Evolutionary conservation across 495 filamentous ascomycete genomes (phyloP).

Genomic region (Xylaria nigripes): DNA sequence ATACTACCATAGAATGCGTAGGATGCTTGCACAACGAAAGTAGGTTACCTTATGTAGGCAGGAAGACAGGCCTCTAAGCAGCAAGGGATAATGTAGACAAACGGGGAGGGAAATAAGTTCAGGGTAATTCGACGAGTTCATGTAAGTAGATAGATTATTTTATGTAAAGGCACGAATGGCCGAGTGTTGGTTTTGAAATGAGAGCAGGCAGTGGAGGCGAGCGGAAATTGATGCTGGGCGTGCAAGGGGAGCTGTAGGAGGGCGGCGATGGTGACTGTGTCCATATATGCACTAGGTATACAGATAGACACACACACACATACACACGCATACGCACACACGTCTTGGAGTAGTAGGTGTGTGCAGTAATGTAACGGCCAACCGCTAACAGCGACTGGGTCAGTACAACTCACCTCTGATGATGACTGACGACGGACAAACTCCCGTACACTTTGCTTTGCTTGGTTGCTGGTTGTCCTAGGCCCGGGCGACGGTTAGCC

Average conservation of each 20-base stretch:
- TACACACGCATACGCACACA: background rate
- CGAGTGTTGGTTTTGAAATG: constrained; percentile 1
- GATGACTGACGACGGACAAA: background rate
- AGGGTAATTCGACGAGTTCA: background rate
- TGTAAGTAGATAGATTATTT: background rate
- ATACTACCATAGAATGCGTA: background rate
- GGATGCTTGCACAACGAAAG: constrained; percentile 1
- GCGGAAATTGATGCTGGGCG: background rate
- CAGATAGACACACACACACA: background rate
- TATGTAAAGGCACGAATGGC: background rate
- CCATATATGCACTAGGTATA: background rate
- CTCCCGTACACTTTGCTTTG: background rate
- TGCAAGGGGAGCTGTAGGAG: background rate
- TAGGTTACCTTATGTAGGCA: background rate
- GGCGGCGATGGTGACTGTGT: background rate
- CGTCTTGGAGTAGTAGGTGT: constrained; percentile 1
- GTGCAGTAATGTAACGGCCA: constrained; percentile 4
- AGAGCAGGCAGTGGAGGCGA: constrained; percentile 3
- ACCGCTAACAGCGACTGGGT: background rate
- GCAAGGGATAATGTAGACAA: background rate
- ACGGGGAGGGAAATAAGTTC: background rate
- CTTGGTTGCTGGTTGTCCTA: constrained; percentile 1
- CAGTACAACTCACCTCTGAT: constrained; percentile 11
- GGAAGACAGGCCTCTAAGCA: background rate
- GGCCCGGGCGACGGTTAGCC: constrained; percentile 3